Conservation (phyloP, 768 basidiomycete species). For the Lactarius hengduanensis region DNA sequence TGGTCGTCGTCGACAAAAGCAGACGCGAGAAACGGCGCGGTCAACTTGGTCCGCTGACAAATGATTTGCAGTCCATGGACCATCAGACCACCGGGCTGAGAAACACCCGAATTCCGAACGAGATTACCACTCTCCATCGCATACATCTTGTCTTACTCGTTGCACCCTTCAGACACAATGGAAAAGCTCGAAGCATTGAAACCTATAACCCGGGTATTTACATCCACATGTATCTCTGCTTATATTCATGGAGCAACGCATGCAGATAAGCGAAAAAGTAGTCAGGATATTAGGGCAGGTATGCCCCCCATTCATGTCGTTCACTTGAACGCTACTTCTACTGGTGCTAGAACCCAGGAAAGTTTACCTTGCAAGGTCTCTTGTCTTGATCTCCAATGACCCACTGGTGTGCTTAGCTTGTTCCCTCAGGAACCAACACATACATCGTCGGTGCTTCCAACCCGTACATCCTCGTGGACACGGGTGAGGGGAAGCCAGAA, state of each 20-base stretch:
- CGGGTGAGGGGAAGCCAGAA: constrained; percentile 67
- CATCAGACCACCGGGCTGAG: constrained; percentile 1
- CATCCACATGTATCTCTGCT: background rate
- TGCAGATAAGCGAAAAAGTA: constrained; percentile 66
- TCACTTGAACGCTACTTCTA: background rate
- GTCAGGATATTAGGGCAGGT: constrained; percentile 78
- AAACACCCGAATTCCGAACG: background rate
- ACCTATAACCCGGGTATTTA: constrained; percentile 52
- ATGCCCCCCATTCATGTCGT: constrained; percentile 11
- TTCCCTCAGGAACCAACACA: constrained; percentile 74
- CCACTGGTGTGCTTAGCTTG: background rate
- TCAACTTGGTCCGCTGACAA: constrained; percentile 12
- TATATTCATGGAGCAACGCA: background rate
- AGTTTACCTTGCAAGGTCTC: constrained; percentile 82
- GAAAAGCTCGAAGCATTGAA: constrained; percentile 52
- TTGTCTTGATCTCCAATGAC: background rate
- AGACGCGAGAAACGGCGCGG: background rate
- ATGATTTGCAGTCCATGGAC: constrained; percentile 8
- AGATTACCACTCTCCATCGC: background rate
- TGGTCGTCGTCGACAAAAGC: constrained; percentile 10
- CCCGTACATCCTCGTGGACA: constrained; percentile 80
- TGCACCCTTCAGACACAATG: constrained; percentile 36
- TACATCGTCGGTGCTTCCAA: constrained; percentile 72
- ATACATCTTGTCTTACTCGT: background rate
- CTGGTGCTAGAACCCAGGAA: constrained; percentile 70